These are phyloP conservation scores for Triglochin maritima DNA, from an alignment of 106 monocot species.

Conservation along the genomic window DNA sequence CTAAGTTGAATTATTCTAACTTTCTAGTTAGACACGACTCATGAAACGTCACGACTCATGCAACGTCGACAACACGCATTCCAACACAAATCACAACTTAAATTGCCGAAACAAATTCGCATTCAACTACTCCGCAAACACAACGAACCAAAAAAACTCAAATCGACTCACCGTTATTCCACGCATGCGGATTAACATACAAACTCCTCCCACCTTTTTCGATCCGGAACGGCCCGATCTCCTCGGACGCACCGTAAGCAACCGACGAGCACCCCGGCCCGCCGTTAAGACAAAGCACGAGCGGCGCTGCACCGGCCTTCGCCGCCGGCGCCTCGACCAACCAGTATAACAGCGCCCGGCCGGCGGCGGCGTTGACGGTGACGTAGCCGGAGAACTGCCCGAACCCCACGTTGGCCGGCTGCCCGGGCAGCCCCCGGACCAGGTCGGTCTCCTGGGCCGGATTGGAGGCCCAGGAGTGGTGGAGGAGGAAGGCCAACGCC, in stretches of 20 bases:
- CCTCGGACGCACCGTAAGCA: slow-evolving; percentile 78
- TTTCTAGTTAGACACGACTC: too few relatives aligned
- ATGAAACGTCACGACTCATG: too few relatives aligned
- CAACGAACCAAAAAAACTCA: too few relatives aligned
- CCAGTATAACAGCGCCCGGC: slow-evolving; percentile 91
- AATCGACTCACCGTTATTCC: slow-evolving; percentile 50
- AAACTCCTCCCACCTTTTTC: slow-evolving; percentile 53
- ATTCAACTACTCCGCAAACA: background rate
- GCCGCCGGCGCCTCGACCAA: slow-evolving; percentile 38
- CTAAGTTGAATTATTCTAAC: too few relatives aligned
- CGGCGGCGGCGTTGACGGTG: slow-evolving; percentile 45
- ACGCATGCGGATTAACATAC: slow-evolving; percentile 52
- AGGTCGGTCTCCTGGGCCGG: slow-evolving; percentile 35
- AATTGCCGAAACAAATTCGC: background rate
- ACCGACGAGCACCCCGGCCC: slow-evolving; percentile 95
- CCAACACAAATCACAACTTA: background rate
- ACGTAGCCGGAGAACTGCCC: slow-evolving; percentile 73
- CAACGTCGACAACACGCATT: too few relatives aligned
- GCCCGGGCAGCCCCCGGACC: slow-evolving; percentile 58
- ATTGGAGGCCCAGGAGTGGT: too few relatives aligned
- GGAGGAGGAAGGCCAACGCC: too few relatives aligned
- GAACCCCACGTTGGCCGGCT: slow-evolving; percentile 57
- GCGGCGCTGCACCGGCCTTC: slow-evolving; percentile 20
- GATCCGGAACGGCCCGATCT: slow-evolving; percentile 88
- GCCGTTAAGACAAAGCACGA: slow-evolving; percentile 90